Percentiles rank a stretch among this genome's conserved stretches.
Conservation (phyloP, 441 rosid species). For the Gossypium aridum region DNA sequence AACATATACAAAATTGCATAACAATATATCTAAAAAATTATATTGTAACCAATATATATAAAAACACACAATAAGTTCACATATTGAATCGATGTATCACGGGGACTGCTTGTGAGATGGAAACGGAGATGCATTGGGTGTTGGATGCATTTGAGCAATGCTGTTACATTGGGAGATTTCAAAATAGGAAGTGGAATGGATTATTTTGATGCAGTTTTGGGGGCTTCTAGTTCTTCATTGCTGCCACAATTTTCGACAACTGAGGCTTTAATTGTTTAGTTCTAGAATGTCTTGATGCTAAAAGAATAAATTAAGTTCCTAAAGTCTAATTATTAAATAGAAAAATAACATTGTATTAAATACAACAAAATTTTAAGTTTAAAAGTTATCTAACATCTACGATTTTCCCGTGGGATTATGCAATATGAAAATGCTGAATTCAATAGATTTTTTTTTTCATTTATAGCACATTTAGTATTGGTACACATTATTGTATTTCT, state of each 20-base stretch:
- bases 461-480: neutral
- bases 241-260: slow-evolving; percentile 41
- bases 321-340: neutral
- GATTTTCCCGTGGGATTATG: neutral
- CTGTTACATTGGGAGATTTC: slow-evolving; percentile 37
- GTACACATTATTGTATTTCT: neutral
- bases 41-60: no score
- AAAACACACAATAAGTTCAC: slow-evolving; percentile 13
- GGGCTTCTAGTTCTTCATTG: slow-evolving; percentile 38
- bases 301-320: slow-evolving; percentile 14
- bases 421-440: neutral
- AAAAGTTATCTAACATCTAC: neutral
- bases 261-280: slow-evolving; percentile 39
- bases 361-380: neutral
- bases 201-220: slow-evolving; percentile 21
- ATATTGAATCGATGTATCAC: slow-evolving; percentile 17
- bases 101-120: slow-evolving; percentile 38
- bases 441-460: neutral
- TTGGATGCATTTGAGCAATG: slow-evolving; percentile 31
- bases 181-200: slow-evolving; percentile 17
- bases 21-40: no score
- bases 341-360: neutral
- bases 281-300: slow-evolving; percentile 45
- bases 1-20: no score
- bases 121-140: slow-evolving; percentile 43